phyloP scores from a whole-genome alignment of 768 basidiomycete genomes.

The Clathrus columnatus region DNA sequence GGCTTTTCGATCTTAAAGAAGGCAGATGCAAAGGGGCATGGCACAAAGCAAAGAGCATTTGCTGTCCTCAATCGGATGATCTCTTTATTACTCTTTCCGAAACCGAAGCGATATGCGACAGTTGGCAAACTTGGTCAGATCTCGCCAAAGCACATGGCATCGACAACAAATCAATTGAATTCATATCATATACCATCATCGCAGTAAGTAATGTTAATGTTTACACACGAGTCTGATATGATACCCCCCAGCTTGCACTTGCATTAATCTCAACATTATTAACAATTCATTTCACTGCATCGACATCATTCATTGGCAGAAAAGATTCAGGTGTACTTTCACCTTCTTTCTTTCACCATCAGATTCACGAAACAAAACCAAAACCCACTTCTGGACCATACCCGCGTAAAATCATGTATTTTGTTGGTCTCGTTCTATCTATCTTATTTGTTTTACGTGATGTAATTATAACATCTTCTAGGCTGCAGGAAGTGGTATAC shows the following conservation, averaged over 20 bases:
- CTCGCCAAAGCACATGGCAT: constrained; percentile 30
- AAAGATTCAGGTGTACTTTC: constrained; percentile 77
- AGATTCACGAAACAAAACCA: constrained; percentile 22
- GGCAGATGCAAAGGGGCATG: constrained; percentile 67
- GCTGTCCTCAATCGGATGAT: constrained; percentile 43
- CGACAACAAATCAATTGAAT: constrained; percentile 47
- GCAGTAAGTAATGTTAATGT: constrained; percentile 52
- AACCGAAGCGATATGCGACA: constrained; percentile 39
- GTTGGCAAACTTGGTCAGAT: constrained; percentile 74
- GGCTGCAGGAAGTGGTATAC: constrained; percentile 94
- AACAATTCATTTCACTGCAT: constrained; percentile 81
- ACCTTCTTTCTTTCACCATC: constrained; percentile 30
- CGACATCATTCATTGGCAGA: constrained; percentile 77
- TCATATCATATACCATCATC: constrained; percentile 58
- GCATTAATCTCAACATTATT: constrained; percentile 68
- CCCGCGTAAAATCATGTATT: constrained; percentile 67
- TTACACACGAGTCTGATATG: constrained; percentile 1
- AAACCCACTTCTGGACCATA: constrained; percentile 19
- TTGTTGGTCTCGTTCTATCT: constrained; percentile 40
- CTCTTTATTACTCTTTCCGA: constrained; percentile 2
- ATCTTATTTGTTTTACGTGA: background rate
- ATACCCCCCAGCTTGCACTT: constrained; percentile 47
- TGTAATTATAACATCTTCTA: constrained; percentile 21
- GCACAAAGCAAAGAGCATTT: constrained; percentile 74
- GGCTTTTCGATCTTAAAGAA: constrained; percentile 87